phyloP scores from a whole-genome alignment of 208 protist species.

The Vickermania ingenoplastis region DNA sequence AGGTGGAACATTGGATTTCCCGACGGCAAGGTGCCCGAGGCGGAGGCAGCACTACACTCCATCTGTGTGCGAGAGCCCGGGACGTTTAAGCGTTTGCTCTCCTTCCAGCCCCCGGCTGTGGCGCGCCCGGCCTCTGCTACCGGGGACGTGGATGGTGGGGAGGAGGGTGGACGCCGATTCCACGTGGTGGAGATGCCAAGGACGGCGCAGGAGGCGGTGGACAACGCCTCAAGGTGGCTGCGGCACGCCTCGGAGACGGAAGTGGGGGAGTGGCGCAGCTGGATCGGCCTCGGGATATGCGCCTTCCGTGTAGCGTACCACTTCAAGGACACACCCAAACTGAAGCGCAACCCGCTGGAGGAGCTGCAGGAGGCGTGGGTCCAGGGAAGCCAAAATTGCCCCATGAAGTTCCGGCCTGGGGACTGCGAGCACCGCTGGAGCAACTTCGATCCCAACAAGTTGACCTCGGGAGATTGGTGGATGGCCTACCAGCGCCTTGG shows the following conservation, averaged over 20 bases:
- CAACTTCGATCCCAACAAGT: slow-evolving; percentile 45
- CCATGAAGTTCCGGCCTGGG: slow-evolving; percentile 53
- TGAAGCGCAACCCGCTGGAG: slow-evolving; percentile 61
- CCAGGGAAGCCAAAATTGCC: slow-evolving; percentile 60
- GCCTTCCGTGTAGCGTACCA: slow-evolving; percentile 69
- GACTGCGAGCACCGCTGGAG: slow-evolving; percentile 63
- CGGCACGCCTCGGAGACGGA: slow-evolving; percentile 52
- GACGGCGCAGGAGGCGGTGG: slow-evolving; percentile 60
- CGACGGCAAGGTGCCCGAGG: slow-evolving; percentile 45
- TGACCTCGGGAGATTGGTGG: slow-evolving; percentile 50
- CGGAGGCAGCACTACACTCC: slow-evolving; percentile 64
- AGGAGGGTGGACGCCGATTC: background rate
- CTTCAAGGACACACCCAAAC: slow-evolving; percentile 44
- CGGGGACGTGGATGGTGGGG: slow-evolving; percentile 1
- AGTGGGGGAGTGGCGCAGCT: slow-evolving; percentile 71
- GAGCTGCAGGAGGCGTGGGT: slow-evolving; percentile 78
- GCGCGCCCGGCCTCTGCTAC: background rate
- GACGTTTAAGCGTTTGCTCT: slow-evolving; percentile 56
- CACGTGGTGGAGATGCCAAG: slow-evolving; percentile 46
- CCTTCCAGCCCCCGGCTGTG: slow-evolving; percentile 42
- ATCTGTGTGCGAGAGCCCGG: slow-evolving; percentile 53
- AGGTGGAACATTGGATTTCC: slow-evolving; percentile 76
- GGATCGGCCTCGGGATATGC: slow-evolving; percentile 68
- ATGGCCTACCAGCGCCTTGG: slow-evolving; percentile 54
- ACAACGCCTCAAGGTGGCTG: slow-evolving; percentile 58